Evolutionary conservation across 2,329 filamentous ascomycete genomes (phyloP).

Genomic region (Neopestalotiopsis sp.): DNA sequence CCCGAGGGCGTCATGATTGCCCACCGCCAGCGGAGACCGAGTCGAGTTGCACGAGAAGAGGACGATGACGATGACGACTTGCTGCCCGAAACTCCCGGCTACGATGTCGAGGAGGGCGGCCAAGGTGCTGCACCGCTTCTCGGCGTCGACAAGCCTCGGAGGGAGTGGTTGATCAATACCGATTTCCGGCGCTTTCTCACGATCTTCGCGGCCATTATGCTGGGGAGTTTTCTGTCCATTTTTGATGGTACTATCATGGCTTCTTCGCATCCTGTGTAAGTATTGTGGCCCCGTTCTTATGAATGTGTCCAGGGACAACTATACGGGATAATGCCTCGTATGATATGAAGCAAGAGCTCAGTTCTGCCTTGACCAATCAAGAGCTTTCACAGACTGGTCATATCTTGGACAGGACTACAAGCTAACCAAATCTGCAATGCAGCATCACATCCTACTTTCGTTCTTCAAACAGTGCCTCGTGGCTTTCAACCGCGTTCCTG

Average conservation of each 20-base stretch:
- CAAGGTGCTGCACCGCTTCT: background rate
- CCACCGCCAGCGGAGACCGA: slow-evolving; percentile 29
- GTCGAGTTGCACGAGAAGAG: background rate
- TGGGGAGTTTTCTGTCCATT: slow-evolving; percentile 62
- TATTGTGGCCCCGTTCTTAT: background rate
- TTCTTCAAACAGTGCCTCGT: slow-evolving; percentile 79
- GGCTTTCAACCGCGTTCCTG: slow-evolving; percentile 81
- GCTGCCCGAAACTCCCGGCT: background rate
- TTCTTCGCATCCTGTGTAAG: slow-evolving; percentile 71
- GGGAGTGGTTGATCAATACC: slow-evolving; percentile 49
- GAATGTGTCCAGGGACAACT: too few relatives aligned
- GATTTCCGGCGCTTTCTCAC: slow-evolving; percentile 62
- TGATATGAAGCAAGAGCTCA: too few relatives aligned
- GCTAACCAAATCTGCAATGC: background rate
- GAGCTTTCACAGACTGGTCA: too few relatives aligned
- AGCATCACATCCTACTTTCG: slow-evolving; percentile 78
- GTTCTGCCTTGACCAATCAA: too few relatives aligned
- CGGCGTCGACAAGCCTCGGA: slow-evolving; percentile 19
- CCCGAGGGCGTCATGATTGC: slow-evolving; percentile 45
- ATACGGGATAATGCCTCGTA: too few relatives aligned
- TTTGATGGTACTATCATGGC: slow-evolving; percentile 86
- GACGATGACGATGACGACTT: too few relatives aligned
- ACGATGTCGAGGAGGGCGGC: slow-evolving; percentile 8
- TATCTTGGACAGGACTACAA: too few relatives aligned
- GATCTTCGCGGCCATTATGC: slow-evolving; percentile 63